A percentile compares a stretch with the other conserved stretches of the same genome.
These are phyloP conservation scores for Viola pubescens DNA, from an alignment of 441 rosid species.

Conservation along the genomic window DNA sequence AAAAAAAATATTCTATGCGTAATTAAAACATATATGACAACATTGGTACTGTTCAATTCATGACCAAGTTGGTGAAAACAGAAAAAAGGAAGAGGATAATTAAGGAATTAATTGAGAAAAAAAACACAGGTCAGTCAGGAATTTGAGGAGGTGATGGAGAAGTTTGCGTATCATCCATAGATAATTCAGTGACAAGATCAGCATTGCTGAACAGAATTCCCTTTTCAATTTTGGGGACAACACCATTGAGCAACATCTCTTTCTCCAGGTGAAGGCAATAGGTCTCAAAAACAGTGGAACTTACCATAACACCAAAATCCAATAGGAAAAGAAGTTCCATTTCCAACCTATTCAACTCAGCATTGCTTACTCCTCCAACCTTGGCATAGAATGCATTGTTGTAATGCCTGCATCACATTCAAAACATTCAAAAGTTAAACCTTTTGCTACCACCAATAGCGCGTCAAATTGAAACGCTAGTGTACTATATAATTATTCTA, in stretches of 20 bases:
- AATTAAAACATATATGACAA: too few relatives aligned
- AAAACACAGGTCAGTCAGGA: slow-evolving; percentile 5
- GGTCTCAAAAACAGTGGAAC: slow-evolving; percentile 49
- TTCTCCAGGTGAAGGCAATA: slow-evolving; percentile 73
- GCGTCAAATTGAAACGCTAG: too few relatives aligned
- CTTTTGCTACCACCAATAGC: too few relatives aligned
- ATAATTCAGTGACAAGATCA: slow-evolving; percentile 27
- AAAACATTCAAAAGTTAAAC: too few relatives aligned
- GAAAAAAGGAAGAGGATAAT: too few relatives aligned
- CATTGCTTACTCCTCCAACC: slow-evolving; percentile 74
- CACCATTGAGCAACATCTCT: slow-evolving; percentile 34
- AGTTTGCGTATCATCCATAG: slow-evolving; percentile 24
- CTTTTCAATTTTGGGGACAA: slow-evolving; percentile 23
- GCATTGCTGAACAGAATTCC: slow-evolving; percentile 10
- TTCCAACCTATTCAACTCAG: slow-evolving; percentile 65
- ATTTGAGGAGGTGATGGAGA: slow-evolving; percentile 19
- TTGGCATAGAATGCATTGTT: slow-evolving; percentile 65
- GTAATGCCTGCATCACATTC: slow-evolving; percentile 45
- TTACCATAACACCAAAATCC: slow-evolving; percentile 52
- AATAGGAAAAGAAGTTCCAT: slow-evolving; percentile 63
- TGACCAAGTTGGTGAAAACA: too few relatives aligned
- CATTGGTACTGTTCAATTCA: too few relatives aligned
- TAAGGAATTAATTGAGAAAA: neutral
- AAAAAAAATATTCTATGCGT: too few relatives aligned
- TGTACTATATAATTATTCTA: too few relatives aligned